phyloP scores from a whole-genome alignment of 2,329 filamentous ascomycete species.

The Neonectria punicea region DNA sequence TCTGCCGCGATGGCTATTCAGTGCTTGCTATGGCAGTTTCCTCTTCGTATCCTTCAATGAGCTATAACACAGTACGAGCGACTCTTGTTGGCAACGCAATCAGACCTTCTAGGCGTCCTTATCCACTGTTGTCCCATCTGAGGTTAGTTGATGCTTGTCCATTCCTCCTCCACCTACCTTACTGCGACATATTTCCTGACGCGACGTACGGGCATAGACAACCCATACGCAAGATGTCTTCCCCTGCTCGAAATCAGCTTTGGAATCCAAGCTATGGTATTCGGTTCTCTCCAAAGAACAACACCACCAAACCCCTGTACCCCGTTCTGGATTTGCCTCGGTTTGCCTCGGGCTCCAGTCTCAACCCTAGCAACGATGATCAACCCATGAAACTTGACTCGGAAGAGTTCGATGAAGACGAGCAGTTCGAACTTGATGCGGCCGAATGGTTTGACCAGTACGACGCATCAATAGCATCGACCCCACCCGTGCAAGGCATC shows the following conservation, averaged over 20 bases:
- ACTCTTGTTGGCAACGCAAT: slow-evolving; percentile 45
- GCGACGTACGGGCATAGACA: slow-evolving; percentile 15
- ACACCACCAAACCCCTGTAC: slow-evolving; percentile 36
- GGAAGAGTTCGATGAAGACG: slow-evolving; percentile 37
- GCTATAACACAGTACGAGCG: slow-evolving; percentile 23
- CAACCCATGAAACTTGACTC: slow-evolving; percentile 6
- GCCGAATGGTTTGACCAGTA: slow-evolving; percentile 42
- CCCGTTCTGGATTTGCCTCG: slow-evolving; percentile 41
- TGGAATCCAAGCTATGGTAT: slow-evolving; percentile 47
- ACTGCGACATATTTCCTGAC: slow-evolving; percentile 24
- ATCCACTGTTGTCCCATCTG: slow-evolving; percentile 22
- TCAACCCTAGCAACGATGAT: background rate
- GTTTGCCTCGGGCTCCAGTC: slow-evolving; percentile 36
- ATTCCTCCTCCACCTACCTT: background rate
- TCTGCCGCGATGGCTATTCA: slow-evolving; percentile 39
- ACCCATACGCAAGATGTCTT: slow-evolving; percentile 32
- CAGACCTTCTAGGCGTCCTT: slow-evolving; percentile 34
- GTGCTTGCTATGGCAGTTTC: slow-evolving; percentile 30
- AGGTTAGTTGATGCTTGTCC: slow-evolving; percentile 27
- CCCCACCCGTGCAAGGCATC: slow-evolving; percentile 5
- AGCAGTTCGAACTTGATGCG: slow-evolving; percentile 40
- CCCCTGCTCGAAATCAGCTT: slow-evolving; percentile 31
- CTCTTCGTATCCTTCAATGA: slow-evolving; percentile 35
- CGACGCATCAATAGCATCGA: slow-evolving; percentile 22
- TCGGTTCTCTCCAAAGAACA: slow-evolving; percentile 42